Evolutionary conservation across 345 rosid species (phyloP), one percentile per base, ranked within the genome.

Genomic region (Erucastrum elatum): DNA sequence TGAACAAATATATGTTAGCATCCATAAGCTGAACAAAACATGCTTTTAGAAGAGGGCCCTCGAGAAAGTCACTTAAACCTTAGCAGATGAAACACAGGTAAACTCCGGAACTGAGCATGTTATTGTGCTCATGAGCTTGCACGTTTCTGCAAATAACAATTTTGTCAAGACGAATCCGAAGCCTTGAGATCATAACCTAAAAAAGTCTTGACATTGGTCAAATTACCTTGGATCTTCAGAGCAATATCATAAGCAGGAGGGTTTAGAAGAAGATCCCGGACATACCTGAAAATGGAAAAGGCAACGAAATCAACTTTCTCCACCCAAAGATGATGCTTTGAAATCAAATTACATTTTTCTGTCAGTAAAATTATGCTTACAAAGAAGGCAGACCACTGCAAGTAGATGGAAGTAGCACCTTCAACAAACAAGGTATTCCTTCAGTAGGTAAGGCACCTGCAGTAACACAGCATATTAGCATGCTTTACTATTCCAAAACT

Each of bases 171-270:
- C 41, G 21, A 75, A 75, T 44, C 17, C 5, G 68, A 35, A 39
- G 13, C 15, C 6, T 27, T 2, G 65, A 64, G 2, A 10, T 5
- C 15, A 31, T 25, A 55, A 75, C 25, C 11, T 26, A 75, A 56
- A 58, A 33, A 39, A 70, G 12, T 64, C 41, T 74, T 17, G 39
- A 16, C 39, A 61, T 21, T 70, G 4, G 53, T 44, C 63, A 8
- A 74, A 70, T 75, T 71, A 92, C 98, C 97, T 88, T 93, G 98
- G 79, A 95, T 90, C 76, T 83, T 87, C 64, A 87, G 85, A 73
- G 99, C 94, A 84, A 91, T 89, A 77, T 90, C 99, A 86, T 86
- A 87, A 51, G 92, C 86, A 67, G 99, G 97, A 81, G 99, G 99
- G 78, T 95, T 95, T 68, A 95, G 93, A 81, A 95, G 88, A 80